Percentiles rank a stretch among this genome's conserved stretches.
Conservation (phyloP, 805 yeast species). For the Barnettozyma sucrosica region DNA sequence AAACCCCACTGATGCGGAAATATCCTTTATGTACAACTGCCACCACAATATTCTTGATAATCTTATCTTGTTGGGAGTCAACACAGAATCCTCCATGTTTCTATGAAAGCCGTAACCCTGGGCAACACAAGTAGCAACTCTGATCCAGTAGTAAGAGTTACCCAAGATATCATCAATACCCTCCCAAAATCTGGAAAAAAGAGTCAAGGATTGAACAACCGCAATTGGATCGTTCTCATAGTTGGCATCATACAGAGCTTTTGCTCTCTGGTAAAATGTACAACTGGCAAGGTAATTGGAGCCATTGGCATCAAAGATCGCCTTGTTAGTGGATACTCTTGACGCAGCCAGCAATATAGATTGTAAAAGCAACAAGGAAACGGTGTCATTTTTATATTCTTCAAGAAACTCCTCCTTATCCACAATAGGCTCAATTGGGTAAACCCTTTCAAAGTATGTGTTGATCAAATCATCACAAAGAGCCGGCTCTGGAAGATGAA, state of each 20-base stretch:
- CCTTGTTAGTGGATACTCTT: slow-evolving; percentile 50
- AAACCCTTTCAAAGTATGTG: slow-evolving; percentile 56
- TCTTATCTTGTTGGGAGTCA: slow-evolving; percentile 37
- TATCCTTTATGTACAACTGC: slow-evolving; percentile 67
- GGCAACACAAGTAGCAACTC: slow-evolving; percentile 63
- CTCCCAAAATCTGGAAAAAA: slow-evolving; percentile 69
- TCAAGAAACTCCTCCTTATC: slow-evolving; percentile 57
- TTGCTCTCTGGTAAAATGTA: slow-evolving; percentile 65
- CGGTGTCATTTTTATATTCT: slow-evolving; percentile 48
- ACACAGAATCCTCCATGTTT: slow-evolving; percentile 34
- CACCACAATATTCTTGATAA: slow-evolving; percentile 72
- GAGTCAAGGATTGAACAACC: slow-evolving; percentile 53
- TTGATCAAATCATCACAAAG: slow-evolving; percentile 56
- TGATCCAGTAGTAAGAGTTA: slow-evolving; percentile 63
- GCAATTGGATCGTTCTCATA: slow-evolving; percentile 61
- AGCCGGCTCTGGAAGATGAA: slow-evolving; percentile 55
- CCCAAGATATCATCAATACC: slow-evolving; percentile 65
- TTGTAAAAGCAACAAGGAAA: slow-evolving; percentile 59
- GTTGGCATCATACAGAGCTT: slow-evolving; percentile 65
- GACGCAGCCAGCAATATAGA: slow-evolving; percentile 67
- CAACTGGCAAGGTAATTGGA: slow-evolving; percentile 46
- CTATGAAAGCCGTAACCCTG: slow-evolving; percentile 76
- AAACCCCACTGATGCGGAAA: slow-evolving; percentile 62
- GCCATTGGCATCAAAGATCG: slow-evolving; percentile 39
- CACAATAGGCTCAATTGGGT: slow-evolving; percentile 65